phyloP scores from a whole-genome alignment of 2,329 filamentous ascomycete genomes.

The Pestalotiopsis sp. region DNA sequence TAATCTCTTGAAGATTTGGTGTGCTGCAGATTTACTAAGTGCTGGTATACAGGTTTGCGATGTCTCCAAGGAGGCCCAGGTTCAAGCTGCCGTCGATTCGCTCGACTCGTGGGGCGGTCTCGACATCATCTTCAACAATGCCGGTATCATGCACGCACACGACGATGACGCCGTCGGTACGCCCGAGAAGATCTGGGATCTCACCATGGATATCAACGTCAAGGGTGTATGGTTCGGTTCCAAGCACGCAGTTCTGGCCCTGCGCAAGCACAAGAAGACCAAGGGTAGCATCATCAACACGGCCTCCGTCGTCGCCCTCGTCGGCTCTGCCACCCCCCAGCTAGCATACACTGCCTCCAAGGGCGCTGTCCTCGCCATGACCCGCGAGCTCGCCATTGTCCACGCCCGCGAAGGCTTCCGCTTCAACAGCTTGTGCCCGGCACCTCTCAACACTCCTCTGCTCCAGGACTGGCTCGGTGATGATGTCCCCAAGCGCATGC shows the following conservation, averaged over 20 bases:
- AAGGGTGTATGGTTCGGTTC: constrained; percentile 97
- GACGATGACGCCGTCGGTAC: constrained; percentile 82
- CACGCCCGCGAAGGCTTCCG: constrained; percentile 87
- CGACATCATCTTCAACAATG: constrained; percentile 96
- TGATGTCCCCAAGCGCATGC: constrained; percentile 76
- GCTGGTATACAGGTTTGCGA: constrained; percentile 57
- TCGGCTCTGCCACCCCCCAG: constrained; percentile 86
- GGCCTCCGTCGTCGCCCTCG: constrained; percentile 83
- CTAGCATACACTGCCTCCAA: constrained; percentile 93
- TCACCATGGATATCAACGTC: constrained; percentile 93
- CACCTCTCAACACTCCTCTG: constrained; percentile 88
- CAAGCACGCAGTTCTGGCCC: constrained; percentile 85
- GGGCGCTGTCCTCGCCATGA: constrained; percentile 88
- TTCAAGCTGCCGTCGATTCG: constrained; percentile 73
- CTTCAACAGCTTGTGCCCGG: constrained; percentile 90
- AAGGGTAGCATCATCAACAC: constrained; percentile 89
- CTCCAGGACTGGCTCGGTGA: constrained; percentile 94
- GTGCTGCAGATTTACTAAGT: neutral
- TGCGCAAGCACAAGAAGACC: constrained; percentile 79
- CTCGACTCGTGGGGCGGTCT: constrained; percentile 85
- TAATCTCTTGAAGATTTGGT: neutral
- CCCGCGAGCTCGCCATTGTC: constrained; percentile 86
- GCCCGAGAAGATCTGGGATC: constrained; percentile 88
- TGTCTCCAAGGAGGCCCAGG: constrained; percentile 82
- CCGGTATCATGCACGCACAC: constrained; percentile 90